Base-by-base conservation (phyloP, 768 basidiomycete genomes). In the Megacollybia marginata region DNA sequence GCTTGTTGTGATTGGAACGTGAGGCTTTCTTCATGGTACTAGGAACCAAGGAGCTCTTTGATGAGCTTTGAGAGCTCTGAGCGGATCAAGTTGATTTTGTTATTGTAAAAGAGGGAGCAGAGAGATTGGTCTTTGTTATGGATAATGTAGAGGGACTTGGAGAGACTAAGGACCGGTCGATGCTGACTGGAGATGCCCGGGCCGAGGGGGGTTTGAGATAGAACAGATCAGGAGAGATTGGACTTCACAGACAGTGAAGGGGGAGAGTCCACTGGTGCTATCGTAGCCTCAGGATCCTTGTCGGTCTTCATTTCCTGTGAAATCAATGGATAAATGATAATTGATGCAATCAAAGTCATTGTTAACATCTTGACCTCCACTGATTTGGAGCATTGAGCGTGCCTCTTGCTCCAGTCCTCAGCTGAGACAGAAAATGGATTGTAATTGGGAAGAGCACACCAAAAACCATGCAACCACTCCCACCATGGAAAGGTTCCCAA, bases 401-500 rank as follows among this genome's bases (percentile, higher is more conserved):
- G 35, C 10, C 35, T 36, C 35, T 36, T n/a, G n/a, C n/a, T n/a
- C n/a, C n/a, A n/a, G n/a, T n/a, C n/a, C n/a, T n/a, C n/a, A n/a
- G 35, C 10, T 36, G 35, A 36, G 35, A 36, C 35, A 10, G 35
- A 10, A 10, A 10, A 16, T 10, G 35, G 35, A 36, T 36, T 36
- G 35, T 10, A 36, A 16, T 16, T 36, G 35, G 35, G 35, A 36
- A 36, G 10, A 16, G 35, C 16, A 10, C 35, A 16, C 35, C 35
- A 36, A 16, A 10, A 50, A 9, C 50, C 50, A 16, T 51, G 50
- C 7, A 51, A 40, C 4, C 44, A 19, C 23, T 47, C 33, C 48
- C 50, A 51, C 7, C 15, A 38, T 9, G 50, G 50, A 20, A 51
- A 51, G 9, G 36, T 42, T 1, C 6, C 35, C 42, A 16, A 43